phyloP scores from a whole-genome alignment of 345 rosid genomes.

The Brassica carinata region DNA sequence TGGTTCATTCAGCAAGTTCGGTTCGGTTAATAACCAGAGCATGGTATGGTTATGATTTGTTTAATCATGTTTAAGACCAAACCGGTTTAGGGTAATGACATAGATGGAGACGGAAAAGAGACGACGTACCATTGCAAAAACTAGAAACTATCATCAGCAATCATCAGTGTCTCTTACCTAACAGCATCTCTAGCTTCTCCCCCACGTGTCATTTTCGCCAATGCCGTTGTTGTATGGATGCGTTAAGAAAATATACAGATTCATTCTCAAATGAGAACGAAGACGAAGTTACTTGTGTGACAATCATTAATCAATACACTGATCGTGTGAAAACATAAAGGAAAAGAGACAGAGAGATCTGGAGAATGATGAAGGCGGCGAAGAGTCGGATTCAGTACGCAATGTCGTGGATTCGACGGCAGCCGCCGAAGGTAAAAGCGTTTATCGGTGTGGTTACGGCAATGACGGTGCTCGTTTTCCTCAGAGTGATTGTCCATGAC shows the following conservation, averaged over 20 bases:
- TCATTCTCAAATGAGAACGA: slow-evolving; percentile 29
- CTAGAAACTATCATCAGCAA: slow-evolving; percentile 2
- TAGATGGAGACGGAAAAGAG: not conserved
- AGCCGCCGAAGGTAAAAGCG: slow-evolving; percentile 76
- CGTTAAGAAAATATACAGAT: slow-evolving; percentile 17
- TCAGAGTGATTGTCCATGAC: slow-evolving; percentile 74
- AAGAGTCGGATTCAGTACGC: slow-evolving; percentile 62
- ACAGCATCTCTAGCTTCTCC: slow-evolving; percentile 23
- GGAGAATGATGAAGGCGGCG: slow-evolving; percentile 45
- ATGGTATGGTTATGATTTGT: not conserved
- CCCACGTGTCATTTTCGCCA: slow-evolving; percentile 36
- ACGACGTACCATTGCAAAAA: not conserved
- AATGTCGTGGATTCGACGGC: slow-evolving; percentile 73
- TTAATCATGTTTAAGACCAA: not conserved
- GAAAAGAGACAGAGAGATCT: slow-evolving; percentile 1
- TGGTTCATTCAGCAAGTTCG: not conserved
- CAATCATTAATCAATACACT: not conserved
- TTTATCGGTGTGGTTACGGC: slow-evolving; percentile 60
- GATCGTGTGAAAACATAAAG: not conserved
- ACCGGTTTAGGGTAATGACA: slow-evolving; percentile 19
- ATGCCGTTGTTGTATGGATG: slow-evolving; percentile 17
- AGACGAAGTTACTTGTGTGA: slow-evolving; percentile 25
- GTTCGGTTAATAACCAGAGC: not conserved
- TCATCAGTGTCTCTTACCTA: slow-evolving; percentile 26
- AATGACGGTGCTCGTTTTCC: slow-evolving; percentile 63